Percentiles rank a stretch among this genome's conserved stretches.
Evolutionary conservation across 2,329 filamentous ascomycete genomes (phyloP).

Genomic region (Lojkania enalia): DNA sequence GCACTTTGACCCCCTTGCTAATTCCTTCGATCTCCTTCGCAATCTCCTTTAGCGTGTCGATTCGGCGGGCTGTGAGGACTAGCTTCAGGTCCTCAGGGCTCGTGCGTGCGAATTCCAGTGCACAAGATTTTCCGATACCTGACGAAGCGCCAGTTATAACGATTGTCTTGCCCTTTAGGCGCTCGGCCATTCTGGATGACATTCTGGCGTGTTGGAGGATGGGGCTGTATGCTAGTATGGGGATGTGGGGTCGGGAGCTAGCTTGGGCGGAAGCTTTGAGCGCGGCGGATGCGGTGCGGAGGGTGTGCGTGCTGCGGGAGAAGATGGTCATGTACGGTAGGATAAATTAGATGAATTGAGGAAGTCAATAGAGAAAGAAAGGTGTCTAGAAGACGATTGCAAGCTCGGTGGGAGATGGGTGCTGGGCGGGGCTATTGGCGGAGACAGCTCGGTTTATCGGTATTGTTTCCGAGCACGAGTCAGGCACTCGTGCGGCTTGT

Average conservation of each 20-base stretch:
- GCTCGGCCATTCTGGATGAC: conserved; percentile 74
- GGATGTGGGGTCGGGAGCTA: conserved; percentile 7
- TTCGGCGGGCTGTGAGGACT: conserved; percentile 83
- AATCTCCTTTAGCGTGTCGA: conserved; percentile 76
- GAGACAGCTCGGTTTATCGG: too few species aligned
- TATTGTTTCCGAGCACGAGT: too few species aligned
- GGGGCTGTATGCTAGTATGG: conserved; percentile 7
- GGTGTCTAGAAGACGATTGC: too few species aligned
- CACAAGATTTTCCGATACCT: conserved; percentile 81
- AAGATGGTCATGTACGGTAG: too few species aligned
- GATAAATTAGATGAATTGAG: too few species aligned
- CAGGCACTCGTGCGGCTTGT: too few species aligned
- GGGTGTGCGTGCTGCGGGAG: not conserved
- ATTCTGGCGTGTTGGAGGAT: conserved; percentile 51
- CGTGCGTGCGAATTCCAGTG: conserved; percentile 91
- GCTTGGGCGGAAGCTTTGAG: not conserved
- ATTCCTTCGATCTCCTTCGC: conserved; percentile 76
- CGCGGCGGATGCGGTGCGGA: not conserved
- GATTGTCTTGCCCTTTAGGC: conserved; percentile 90
- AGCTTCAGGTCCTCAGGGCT: conserved; percentile 78
- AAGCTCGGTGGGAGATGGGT: too few species aligned
- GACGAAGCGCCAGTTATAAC: conserved; percentile 91
- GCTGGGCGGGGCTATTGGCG: too few species aligned
- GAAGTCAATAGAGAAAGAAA: too few species aligned
- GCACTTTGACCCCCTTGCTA: conserved; percentile 73